Evolutionary conservation across 108 stramenopile genomes (phyloP), one percentile per base, ranked within the genome.

Genomic region (Cyclostephanos invisitatus): DNA sequence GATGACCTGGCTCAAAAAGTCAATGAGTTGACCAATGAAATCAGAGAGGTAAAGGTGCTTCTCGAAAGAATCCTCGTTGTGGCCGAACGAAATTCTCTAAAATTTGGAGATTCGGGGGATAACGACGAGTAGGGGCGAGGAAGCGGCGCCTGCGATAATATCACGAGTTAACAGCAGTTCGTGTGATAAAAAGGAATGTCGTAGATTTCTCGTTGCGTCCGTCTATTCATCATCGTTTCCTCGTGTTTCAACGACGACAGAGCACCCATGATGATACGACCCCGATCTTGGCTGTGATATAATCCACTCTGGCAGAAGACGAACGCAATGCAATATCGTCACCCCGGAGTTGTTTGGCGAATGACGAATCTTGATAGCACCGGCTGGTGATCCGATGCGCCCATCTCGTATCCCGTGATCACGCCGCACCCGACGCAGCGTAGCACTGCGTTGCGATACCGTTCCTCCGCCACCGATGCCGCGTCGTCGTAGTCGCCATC

Each of bases 301-400:
- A n/a, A n/a, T n/a, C n/a, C n/a, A n/a, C n/a, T n/a, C n/a, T n/a
- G n/a, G n/a, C n/a, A n/a, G n/a, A n/a, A n/a, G n/a, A n/a, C n/a
- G n/a, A n/a, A n/a, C n/a, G n/a, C n/a, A n/a, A n/a, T n/a, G n/a
- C n/a, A n/a, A n/a, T n/a, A n/a, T n/a, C n/a, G n/a, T n/a, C n/a
- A n/a, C n/a, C n/a, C n/a, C n/a, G n/a, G n/a, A n/a, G n/a, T n/a
- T n/a, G n/a, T n/a, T n/a, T n/a, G n/a, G n/a, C n/a, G n/a, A n/a
- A 80, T 48, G 29, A 42, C 57, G 70, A 80, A 80, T 44, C 72
- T 60, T 3, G 80, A 48, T 25, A 80, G 37, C 8, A 80, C 72
- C 28, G 80, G 80, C 49, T 74, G 73, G 38, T 80, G 80, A 54
- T 80, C 80, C 15, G 80, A 80, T 65, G 80, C 80, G 27, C 61